A percentile compares a stretch with the other conserved stretches of the same genome.
Conservation (phyloP, 768 basidiomycete species). For the Lentinula boryana region DNA sequence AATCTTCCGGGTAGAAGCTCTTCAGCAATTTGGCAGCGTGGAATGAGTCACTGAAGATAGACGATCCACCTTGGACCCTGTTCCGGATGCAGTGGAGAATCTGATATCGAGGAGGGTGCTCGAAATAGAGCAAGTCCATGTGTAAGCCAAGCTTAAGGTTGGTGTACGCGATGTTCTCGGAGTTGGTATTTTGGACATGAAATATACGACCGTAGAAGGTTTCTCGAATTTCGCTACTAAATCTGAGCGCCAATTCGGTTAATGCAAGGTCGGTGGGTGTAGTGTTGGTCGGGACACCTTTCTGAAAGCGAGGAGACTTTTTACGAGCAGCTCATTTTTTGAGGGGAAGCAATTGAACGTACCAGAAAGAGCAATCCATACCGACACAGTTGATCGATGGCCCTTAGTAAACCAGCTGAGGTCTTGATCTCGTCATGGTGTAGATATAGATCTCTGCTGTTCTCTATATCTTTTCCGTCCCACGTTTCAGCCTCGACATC, state of each 20-base stretch:
- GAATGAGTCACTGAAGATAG: constrained; percentile 82
- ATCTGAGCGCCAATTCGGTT: constrained; percentile 51
- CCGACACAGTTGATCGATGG: constrained; percentile 62
- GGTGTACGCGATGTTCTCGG: constrained; percentile 93
- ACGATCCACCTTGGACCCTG: constrained; percentile 75
- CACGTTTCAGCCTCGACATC: constrained; percentile 37
- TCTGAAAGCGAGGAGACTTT: constrained; percentile 7
- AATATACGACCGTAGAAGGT: constrained; percentile 91
- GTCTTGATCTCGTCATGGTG: constrained; percentile 46
- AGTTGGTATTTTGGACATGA: constrained; percentile 78
- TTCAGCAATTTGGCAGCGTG: constrained; percentile 54
- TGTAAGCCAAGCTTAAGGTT: constrained; percentile 84
- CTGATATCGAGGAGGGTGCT: constrained; percentile 88
- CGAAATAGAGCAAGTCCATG: constrained; percentile 93
- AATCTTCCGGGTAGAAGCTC: constrained; percentile 39
- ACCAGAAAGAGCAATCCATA: constrained; percentile 73
- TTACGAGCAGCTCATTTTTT: not conserved
- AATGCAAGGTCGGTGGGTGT: constrained; percentile 61
- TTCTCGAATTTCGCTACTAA: constrained; percentile 65
- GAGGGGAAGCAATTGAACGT: not conserved
- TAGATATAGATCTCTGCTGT: constrained; percentile 41
- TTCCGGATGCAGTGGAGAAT: constrained; percentile 88
- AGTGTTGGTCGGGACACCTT: constrained; percentile 65
- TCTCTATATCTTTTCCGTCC: constrained; percentile 32
- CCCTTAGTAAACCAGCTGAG: constrained; percentile 40